A percentile compares a stretch with the other conserved stretches of the same genome.
phyloP scores from a whole-genome alignment of 306 rosid species.

The Castanea crenata region DNA sequence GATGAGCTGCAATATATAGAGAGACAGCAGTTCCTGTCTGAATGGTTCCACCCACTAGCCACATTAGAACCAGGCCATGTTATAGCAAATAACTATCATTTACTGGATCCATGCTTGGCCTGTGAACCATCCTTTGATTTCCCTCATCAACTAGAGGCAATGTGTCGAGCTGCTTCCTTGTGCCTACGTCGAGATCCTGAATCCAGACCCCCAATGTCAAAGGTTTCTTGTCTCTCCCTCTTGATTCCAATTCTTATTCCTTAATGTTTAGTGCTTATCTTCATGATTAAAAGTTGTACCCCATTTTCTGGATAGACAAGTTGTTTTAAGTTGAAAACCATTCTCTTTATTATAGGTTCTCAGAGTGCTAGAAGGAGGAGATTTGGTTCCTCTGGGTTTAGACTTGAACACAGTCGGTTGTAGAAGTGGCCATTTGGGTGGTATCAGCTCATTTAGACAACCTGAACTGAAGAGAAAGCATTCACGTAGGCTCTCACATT shows the following conservation, averaged over 20 bases:
- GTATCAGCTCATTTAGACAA: constrained; percentile 41
- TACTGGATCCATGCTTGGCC: constrained; percentile 56
- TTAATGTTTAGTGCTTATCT: background rate
- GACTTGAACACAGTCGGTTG: constrained; percentile 67
- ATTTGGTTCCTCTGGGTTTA: constrained; percentile 56
- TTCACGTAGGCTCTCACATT: constrained; percentile 82
- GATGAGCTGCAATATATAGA: constrained; percentile 51
- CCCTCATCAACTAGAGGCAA: constrained; percentile 63
- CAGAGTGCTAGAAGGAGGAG: constrained; percentile 89
- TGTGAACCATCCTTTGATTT: constrained; percentile 57
- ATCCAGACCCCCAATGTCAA: constrained; percentile 81
- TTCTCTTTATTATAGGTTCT: constrained; percentile 50
- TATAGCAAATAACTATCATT: constrained; percentile 43
- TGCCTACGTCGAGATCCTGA: constrained; percentile 81
- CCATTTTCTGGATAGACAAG: background rate
- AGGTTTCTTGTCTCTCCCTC: constrained; percentile 44
- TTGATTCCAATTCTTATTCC: background rate
- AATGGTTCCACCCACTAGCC: constrained; percentile 59
- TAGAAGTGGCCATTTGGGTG: constrained; percentile 74
- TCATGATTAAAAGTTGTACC: background rate
- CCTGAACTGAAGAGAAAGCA: constrained; percentile 52
- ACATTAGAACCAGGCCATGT: constrained; percentile 53
- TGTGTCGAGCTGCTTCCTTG: constrained; percentile 82
- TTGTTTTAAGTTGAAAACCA: constrained; percentile 11
- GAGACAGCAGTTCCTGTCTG: constrained; percentile 48